These are phyloP conservation scores for Lactifluus echinatus DNA, from an alignment of 768 basidiomycete species.

Conservation along the genomic window DNA sequence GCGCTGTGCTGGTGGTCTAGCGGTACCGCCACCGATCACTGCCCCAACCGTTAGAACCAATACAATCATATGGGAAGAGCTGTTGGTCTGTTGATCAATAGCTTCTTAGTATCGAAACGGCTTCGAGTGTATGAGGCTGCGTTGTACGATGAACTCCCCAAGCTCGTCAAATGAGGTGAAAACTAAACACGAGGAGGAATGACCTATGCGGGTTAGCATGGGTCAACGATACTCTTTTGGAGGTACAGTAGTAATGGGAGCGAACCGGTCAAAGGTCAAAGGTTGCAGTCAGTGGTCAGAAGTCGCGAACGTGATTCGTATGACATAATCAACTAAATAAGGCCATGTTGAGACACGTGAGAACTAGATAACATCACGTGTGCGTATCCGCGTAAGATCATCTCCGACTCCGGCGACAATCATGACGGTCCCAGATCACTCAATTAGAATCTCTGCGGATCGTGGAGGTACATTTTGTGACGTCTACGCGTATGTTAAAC, in stretches of 20 bases:
- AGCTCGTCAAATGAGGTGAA: conserved; percentile 25
- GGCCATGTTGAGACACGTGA: background rate
- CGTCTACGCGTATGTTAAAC: conserved; percentile 58
- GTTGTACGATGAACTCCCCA: conserved; percentile 27
- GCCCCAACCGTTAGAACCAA: background rate
- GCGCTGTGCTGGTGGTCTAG: background rate
- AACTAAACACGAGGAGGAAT: conserved; percentile 26
- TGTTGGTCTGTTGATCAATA: conserved; percentile 26
- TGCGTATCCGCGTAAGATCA: background rate
- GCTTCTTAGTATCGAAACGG: conserved; percentile 26
- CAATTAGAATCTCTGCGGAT: conserved; percentile 80
- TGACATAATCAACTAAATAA: too few relatives aligned
- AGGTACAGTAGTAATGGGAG: conserved; percentile 27
- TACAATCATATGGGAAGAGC: conserved; percentile 19
- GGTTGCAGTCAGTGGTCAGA: conserved; percentile 17
- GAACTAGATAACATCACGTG: background rate
- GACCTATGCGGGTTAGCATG: conserved; percentile 23
- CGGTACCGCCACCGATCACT: background rate
- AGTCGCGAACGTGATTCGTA: too few relatives aligned
- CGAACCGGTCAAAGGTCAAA: conserved; percentile 25
- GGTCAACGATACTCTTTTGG: conserved; percentile 24
- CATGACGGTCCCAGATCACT: conserved; percentile 49
- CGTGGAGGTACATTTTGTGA: conserved; percentile 92
- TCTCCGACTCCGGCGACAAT: too few relatives aligned
- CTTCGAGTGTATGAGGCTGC: conserved; percentile 22